phyloP scores from a whole-genome alignment of 1,139 yeast species.

The Suhomyces maxii region DNA sequence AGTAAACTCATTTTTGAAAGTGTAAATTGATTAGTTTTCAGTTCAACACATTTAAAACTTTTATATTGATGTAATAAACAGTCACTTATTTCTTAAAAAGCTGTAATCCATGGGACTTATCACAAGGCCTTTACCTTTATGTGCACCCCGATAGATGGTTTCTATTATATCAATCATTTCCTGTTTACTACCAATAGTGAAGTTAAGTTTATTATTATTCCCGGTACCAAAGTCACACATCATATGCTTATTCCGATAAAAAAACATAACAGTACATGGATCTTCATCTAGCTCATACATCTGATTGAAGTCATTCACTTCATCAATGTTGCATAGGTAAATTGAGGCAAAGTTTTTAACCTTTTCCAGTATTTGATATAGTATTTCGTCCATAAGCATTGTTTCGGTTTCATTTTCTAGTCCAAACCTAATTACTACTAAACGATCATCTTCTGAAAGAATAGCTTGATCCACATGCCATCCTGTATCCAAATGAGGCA shows the following conservation, averaged over 20 bases:
- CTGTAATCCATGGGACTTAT: constrained; percentile 74
- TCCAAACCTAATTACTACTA: constrained; percentile 89
- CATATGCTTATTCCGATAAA: constrained; percentile 92
- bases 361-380: constrained; percentile 77
- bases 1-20: neutral
- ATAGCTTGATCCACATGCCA: constrained; percentile 98
- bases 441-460: constrained; percentile 74
- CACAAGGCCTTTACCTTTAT: constrained; percentile 90
- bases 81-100: constrained; percentile 11
- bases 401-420: constrained; percentile 74
- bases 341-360: constrained; percentile 86
- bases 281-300: constrained; percentile 88
- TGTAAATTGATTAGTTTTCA: too few species aligned
- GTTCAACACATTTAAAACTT: too few species aligned
- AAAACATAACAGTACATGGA: constrained; percentile 91
- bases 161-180: constrained; percentile 91
- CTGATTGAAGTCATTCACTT: constrained; percentile 86
- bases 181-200: constrained; percentile 74
- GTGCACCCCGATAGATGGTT: constrained; percentile 86
- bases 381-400: constrained; percentile 86
- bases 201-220: constrained; percentile 89
- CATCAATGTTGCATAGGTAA: constrained; percentile 83
- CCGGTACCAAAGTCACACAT: constrained; percentile 99
- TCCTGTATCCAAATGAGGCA: constrained; percentile 85
- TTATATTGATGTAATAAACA: neutral